Conservation (phyloP, 169 alveolate species). For the Toxoplasma gondii region DNA sequence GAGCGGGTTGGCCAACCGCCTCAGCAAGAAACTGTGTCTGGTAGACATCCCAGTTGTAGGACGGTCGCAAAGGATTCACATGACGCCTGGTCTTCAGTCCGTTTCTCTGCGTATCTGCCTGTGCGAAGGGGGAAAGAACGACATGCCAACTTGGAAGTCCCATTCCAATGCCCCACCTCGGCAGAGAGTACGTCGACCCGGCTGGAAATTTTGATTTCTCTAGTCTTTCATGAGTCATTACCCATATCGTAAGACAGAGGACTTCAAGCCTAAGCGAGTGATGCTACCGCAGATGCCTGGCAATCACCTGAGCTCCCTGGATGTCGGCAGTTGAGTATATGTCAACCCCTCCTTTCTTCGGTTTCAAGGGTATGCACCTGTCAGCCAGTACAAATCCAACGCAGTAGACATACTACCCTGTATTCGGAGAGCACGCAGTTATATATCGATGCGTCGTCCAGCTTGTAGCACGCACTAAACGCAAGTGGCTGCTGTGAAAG, state of each 20-base stretch:
- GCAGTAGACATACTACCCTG: too few species aligned
- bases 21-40: neutral
- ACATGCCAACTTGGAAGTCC: too few species aligned
- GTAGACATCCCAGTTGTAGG: neutral
- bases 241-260: neutral
- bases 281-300: neutral
- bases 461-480: too few species aligned
- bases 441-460: too few species aligned
- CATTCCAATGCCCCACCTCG: too few species aligned
- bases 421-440: too few species aligned
- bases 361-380: conserved; percentile 3
- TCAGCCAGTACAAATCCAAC: neutral
- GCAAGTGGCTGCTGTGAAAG: too few species aligned
- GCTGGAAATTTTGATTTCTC: too few species aligned
- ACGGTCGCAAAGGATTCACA: conserved; percentile 33
- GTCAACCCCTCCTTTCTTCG: conserved; percentile 5
- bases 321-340: conserved; percentile 15
- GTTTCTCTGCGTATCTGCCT: conserved; percentile 22
- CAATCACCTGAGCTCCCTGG: conserved; percentile 23
- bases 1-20: neutral
- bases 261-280: neutral
- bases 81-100: conserved; percentile 37
- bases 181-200: too few species aligned
- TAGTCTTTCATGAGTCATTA: neutral
- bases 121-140: neutral